Base-by-base conservation (phyloP, 805 yeast species). In the Babjeviella inositovora region DNA sequence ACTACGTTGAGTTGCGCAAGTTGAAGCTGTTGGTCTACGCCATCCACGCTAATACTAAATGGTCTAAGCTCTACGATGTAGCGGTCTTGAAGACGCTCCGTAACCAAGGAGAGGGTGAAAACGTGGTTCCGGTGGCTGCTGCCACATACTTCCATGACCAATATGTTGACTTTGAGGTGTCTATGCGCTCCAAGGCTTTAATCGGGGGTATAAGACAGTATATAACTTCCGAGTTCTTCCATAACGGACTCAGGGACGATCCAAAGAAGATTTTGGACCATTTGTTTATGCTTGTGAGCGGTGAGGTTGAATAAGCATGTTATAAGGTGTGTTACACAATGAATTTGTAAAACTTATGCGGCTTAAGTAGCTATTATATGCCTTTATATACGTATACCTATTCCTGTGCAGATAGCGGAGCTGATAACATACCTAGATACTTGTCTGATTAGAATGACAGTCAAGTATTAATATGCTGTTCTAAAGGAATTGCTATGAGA, bases 151-250 rank as follows among this genome's bases (percentile, higher is more conserved):
- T 38, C 22, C 39, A 53, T 27, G 73, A 65, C 33, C 65, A 57
- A 34, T 65, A 63, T 34, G 71, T 65, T 20, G 69, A 62, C 34
- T 58, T 56, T 27, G 48, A 49, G 9, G 28, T 59, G 15, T 41
- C 59, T 11, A 50, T 46, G 32, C 37, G 40, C 26, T 58, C 57
- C 15, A 47, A 48, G 18, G 27, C 42, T 7, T 26, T 38, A 7
- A 33, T 43, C 3, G 50, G 43, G n/a, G 58, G 58, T 24, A 38
- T 54, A 26, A 40, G 53, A 31, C 52, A 49, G 28, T 53, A 41
- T 26, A 44, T 59, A n/a, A 56, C 67, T 16, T 59, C 56, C 31
- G 66, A 62, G 25, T 52, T 37, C 27, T 62, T 65, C 38, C 71
- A 65, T 32, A 55, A 59, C 31, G 73, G 73, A 1, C 31, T 61